A percentile compares a stretch with the other conserved stretches of the same genome.
These are phyloP conservation scores for Botrytis galanthina DNA, from an alignment of 2,329 filamentous ascomycete species.

Conservation along the genomic window DNA sequence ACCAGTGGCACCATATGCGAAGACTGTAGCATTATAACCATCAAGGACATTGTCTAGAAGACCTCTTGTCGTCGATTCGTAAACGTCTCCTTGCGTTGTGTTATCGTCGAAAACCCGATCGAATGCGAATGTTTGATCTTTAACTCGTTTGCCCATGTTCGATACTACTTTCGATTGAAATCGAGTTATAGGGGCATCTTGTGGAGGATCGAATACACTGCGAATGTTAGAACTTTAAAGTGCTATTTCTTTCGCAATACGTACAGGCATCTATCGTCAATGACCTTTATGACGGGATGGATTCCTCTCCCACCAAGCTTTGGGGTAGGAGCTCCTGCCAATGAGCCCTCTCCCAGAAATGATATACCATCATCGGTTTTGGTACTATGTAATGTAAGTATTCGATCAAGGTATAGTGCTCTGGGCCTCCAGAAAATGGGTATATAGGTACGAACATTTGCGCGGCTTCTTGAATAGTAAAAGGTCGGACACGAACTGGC, in stretches of 20 bases:
- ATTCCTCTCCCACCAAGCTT: conserved; percentile 85
- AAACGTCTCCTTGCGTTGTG: conserved; percentile 86
- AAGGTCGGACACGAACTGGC: conserved; percentile 66
- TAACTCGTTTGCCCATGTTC: conserved; percentile 80
- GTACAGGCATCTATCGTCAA: conserved; percentile 93
- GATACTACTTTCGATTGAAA: conserved; percentile 81
- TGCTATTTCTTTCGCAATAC: not conserved
- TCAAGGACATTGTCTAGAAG: conserved; percentile 95
- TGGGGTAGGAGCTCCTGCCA: conserved; percentile 81
- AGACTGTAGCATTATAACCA: conserved; percentile 98
- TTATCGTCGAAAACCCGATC: conserved; percentile 97
- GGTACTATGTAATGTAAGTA: conserved; percentile 38
- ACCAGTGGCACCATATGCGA: conserved; percentile 95
- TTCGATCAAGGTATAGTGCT: not conserved
- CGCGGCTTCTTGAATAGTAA: conserved; percentile 88
- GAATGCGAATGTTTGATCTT: conserved; percentile 97
- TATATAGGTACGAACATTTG: conserved; percentile 60
- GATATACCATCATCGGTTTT: conserved; percentile 77
- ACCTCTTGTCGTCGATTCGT: conserved; percentile 84
- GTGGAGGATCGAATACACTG: conserved; percentile 95
- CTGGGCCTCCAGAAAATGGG: not conserved
- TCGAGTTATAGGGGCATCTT: conserved; percentile 87
- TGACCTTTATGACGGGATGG: conserved; percentile 87
- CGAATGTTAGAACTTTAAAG: not conserved
- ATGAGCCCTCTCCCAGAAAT: conserved; percentile 94